Base-by-base conservation (phyloP, 176 grass and related monocot species). In the Bolboschoenus planiculmis region DNA sequence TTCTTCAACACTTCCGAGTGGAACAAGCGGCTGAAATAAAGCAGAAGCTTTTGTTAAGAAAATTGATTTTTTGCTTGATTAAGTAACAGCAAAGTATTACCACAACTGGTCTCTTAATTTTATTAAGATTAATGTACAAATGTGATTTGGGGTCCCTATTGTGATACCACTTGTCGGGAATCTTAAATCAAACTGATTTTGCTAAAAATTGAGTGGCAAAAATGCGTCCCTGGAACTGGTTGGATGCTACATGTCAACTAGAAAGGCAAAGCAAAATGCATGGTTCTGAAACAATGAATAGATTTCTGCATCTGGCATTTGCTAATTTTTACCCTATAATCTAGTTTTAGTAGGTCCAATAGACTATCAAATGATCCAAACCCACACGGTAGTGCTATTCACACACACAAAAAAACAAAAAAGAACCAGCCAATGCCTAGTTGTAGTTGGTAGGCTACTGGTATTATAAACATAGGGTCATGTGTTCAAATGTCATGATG, bases 1-100 rank as follows among this genome's bases (percentile, higher is more conserved):
- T 85, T 99, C 96, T 83, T 99, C 96, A 44, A 95, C 96, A 51
- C 96, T 99, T 39, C 96, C 96, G 20, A 99, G 89, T 3, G 96
- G 96, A 24, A 99, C 96, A 20, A 99, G 92, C 39, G 96, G 88
- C 96, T 99, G 88, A 86, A 85, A 37, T 83, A 37, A 83, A 20
- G 86, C 24, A 76, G 44, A 5, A 51, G 26, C 13, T 9, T 46
- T 73, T 76, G 72, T 76, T 51, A 53, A 77, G 15, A 53, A 33
- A 76, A 76, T 31, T 50, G 20, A 48, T 48, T 47, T 48, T 15
- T 29, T 14, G 40, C 23, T 46, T 47, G 16, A 74, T 47, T 47
- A 48, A 47, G 10, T 29, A 74, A 21, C 42, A 74, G 13, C 36
- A 74, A 37, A 47, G 23, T 14, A 46, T 31, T 31, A 53, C 16